Percentiles rank a stretch among this genome's conserved stretches.
phyloP scores from a whole-genome alignment of 345 rosid genomes.

The Conringia planisiliqua region DNA sequence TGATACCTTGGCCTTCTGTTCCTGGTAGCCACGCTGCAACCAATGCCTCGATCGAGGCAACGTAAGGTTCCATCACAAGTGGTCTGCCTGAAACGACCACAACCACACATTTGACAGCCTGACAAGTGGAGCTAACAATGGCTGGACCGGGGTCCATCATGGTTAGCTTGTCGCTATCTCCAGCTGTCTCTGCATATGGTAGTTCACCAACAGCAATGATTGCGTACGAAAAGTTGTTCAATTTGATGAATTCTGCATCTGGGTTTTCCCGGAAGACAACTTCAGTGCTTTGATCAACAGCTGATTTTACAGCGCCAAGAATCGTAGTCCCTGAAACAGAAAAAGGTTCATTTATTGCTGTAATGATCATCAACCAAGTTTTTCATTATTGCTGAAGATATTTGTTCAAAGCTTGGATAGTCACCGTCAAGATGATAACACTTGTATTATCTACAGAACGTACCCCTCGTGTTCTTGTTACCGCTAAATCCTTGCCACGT shows the following conservation, averaged over 20 bases:
- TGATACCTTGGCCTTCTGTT: slow-evolving; percentile 88
- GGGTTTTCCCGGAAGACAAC: slow-evolving; percentile 65
- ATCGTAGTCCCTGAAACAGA: slow-evolving; percentile 68
- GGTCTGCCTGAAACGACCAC: slow-evolving; percentile 86
- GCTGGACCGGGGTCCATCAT: slow-evolving; percentile 68
- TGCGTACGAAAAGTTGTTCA: slow-evolving; percentile 66
- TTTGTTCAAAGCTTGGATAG: too few species aligned
- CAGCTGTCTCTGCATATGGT: slow-evolving; percentile 77
- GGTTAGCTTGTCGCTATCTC: slow-evolving; percentile 69
- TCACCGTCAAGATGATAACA: background rate
- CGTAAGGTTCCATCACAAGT: slow-evolving; percentile 68
- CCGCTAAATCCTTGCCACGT: slow-evolving; percentile 84
- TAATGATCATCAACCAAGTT: too few species aligned
- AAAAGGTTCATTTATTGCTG: background rate
- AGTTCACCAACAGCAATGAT: slow-evolving; percentile 80
- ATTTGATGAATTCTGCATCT: slow-evolving; percentile 58
- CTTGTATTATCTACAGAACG: background rate
- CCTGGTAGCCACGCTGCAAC: slow-evolving; percentile 97
- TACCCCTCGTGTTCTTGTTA: slow-evolving; percentile 71
- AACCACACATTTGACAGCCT: slow-evolving; percentile 67
- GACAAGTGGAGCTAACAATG: slow-evolving; percentile 60
- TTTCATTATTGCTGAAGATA: background rate
- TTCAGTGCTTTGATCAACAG: slow-evolving; percentile 68
- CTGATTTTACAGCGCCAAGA: slow-evolving; percentile 60
- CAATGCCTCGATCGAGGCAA: slow-evolving; percentile 60